Conservation (phyloP, 2,329 filamentous ascomycete genomes). For the Coniochaeta sp. region DNA sequence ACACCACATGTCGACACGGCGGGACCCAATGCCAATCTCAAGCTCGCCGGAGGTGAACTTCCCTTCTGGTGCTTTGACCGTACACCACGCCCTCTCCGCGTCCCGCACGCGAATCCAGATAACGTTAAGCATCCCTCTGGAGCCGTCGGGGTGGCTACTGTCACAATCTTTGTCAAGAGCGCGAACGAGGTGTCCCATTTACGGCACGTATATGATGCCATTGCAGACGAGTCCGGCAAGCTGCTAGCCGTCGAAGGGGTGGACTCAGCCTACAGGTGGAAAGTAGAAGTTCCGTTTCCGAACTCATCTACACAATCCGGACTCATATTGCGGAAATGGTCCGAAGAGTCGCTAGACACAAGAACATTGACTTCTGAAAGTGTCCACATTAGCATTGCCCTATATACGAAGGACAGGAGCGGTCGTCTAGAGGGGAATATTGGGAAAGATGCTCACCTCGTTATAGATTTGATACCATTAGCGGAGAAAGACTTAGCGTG, state of each 20-base stretch:
- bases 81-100: conserved; percentile 46
- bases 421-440: neutral
- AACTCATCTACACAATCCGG: neutral
- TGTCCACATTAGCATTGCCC: neutral
- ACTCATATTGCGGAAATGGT: neutral
- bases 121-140: conserved; percentile 41
- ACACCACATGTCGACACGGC: conserved; percentile 21
- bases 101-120: conserved; percentile 33
- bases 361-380: neutral
- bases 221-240: conserved; percentile 6
- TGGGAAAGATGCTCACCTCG: neutral
- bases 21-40: conserved; percentile 7
- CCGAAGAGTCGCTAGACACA: neutral
- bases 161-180: conserved; percentile 28
- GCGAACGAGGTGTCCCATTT: conserved; percentile 13
- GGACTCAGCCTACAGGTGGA: neutral
- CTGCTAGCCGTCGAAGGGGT: neutral
- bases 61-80: conserved; percentile 63
- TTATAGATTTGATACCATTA: neutral
- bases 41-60: conserved; percentile 34
- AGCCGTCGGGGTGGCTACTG: conserved; percentile 38
- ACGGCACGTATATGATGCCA: conserved; percentile 19
- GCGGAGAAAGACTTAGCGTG: neutral
- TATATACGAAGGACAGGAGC: neutral
- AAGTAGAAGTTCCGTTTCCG: neutral